Evolutionary conservation across 2,329 filamentous ascomycete species (phyloP), one percentile per base, ranked within the genome.

Genomic region (Zasmidium citrigriseum): DNA sequence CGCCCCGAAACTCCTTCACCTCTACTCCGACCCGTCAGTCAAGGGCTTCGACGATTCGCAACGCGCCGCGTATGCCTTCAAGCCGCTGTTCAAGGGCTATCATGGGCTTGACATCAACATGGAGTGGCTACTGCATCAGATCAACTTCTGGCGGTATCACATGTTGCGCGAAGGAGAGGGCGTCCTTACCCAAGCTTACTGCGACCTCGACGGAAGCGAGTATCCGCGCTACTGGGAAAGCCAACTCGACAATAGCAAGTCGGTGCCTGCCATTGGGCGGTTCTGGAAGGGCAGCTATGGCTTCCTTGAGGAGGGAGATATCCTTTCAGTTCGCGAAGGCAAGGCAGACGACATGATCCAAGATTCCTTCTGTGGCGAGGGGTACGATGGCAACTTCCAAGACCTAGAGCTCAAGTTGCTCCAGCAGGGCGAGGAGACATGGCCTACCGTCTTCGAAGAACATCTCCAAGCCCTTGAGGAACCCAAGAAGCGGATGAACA

Each of bases 71-170:
- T 84, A 84, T 63, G 64, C 68, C 12, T 63, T 71, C 4, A 63
- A 70, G 2, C 77, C 77, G 0, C 68, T 83, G 4, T 83, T 80
- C 62, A 45, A 54, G 10, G 78, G 78, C 16, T 59, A 60, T 27
- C 68, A 71, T 22, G 70, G 73, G 27, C 55, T 68, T 2, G 60
- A 73, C 1, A 63, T 83, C 52, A 79, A 83, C 60, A 70, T 80
- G 53, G 67, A 74, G 1, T 82, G 77, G 76, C 52, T 79, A 2
- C 66, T 82, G 4, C 77, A 83, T 60, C 71, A 77, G 41, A 66
- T 80, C 46, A 82, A 82, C 60, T 84, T 83, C 73, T 84, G 83
- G 72, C 78, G 78, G 47, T 76, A 78, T 50, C 80, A 84, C 60
- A 75, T 83, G 67, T 75, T 75, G 44, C 65, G 65, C 7, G 48